Evolutionary conservation across 2,329 filamentous ascomycete species (phyloP).

Genomic region (Cladosporium halotolerans): DNA sequence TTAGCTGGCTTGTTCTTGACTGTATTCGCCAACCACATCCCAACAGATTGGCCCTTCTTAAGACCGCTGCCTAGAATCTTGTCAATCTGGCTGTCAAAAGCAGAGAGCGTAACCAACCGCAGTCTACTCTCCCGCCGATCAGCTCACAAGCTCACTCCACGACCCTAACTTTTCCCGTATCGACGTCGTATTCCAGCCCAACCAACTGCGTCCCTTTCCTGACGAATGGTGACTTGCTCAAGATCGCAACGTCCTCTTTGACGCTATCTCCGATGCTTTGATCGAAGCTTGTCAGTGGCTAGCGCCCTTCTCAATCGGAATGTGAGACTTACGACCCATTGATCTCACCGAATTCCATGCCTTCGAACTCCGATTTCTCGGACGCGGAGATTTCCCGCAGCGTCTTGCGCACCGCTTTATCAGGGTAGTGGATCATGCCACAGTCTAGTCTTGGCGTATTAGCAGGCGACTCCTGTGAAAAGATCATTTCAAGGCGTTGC

Average conservation of each 20-base stretch:
- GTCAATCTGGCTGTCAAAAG: no score
- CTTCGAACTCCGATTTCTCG: constrained; percentile 18
- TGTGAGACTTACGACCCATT: constrained; percentile 15
- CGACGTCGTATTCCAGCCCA: constrained; percentile 11
- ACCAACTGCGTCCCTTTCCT: constrained; percentile 14
- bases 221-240: constrained; percentile 19
- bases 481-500: background rate
- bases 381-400: constrained; percentile 18
- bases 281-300: background rate
- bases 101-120: no score
- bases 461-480: background rate
- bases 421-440: constrained; percentile 19
- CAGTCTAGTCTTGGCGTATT: constrained; percentile 16
- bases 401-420: constrained; percentile 16
- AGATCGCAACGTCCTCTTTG: constrained; percentile 20
- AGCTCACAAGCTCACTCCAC: background rate
- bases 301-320: background rate
- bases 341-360: constrained; percentile 23
- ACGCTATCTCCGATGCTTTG: constrained; percentile 22
- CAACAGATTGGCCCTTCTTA: no score
- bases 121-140: no score
- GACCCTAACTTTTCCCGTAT: background rate
- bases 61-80: no score
- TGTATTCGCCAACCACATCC: no score
- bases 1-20: no score